Conservation (phyloP, 2,329 filamentous ascomycete species). For the Neonectria faginata region DNA sequence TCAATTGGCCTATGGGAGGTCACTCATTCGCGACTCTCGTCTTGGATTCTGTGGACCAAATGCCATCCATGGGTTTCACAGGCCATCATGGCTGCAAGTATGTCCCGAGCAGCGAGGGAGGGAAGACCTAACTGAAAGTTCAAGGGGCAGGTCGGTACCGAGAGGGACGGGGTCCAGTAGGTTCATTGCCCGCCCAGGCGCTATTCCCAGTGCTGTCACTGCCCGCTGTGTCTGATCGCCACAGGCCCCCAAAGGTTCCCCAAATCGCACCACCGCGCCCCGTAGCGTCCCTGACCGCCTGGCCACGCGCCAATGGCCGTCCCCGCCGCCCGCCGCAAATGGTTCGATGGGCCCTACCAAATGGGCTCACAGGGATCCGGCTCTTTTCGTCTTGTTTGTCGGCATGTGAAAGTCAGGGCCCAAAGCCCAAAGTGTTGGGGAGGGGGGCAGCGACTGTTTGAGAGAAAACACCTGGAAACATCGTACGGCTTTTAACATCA, state of each 20-base stretch:
- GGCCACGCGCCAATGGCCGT: conserved; percentile 16
- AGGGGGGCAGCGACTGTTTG: conserved; percentile 2
- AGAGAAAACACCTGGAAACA: neutral
- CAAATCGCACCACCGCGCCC: conserved; percentile 27
- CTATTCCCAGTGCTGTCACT: neutral
- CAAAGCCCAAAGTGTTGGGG: conserved; percentile 28
- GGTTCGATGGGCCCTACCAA: conserved; percentile 26
- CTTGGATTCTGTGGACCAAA: conserved; percentile 1
- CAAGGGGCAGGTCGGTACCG: neutral
- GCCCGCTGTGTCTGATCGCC: neutral
- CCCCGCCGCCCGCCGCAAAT: conserved; percentile 19
- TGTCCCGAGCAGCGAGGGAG: neutral
- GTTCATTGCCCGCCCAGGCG: neutral
- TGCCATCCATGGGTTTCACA: conserved; percentile 25
- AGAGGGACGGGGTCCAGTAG: conserved; percentile 6
- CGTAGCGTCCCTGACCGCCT: conserved; percentile 29
- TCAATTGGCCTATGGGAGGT: conserved; percentile 20
- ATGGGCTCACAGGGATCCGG: conserved; percentile 31
- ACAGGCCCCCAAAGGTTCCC: conserved; percentile 4
- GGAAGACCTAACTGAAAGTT: neutral
- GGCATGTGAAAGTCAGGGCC: conserved; percentile 27
- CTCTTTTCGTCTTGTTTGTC: conserved; percentile 18
- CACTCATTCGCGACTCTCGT: conserved; percentile 21
- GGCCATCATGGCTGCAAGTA: conserved; percentile 9
- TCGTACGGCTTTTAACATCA: conserved; percentile 26